Evolutionary conservation across 345 rosid species (phyloP).

Genomic region (Zanthoxylum bungeanum): DNA sequence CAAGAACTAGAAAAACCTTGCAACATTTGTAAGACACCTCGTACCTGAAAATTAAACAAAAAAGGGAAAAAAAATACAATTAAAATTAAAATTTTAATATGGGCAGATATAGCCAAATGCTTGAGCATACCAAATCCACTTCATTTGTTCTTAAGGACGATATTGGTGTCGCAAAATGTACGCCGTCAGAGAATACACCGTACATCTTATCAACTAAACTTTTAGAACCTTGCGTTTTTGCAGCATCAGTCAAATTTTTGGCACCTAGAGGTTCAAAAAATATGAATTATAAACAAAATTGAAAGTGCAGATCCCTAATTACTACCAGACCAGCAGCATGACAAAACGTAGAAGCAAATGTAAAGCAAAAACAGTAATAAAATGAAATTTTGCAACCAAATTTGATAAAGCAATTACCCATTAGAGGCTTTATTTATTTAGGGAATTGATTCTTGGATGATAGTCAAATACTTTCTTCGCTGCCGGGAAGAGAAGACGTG

Average conservation of each 20-base stretch:
- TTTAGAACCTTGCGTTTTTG: conserved; percentile 12
- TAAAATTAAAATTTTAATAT: not conserved
- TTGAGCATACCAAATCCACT: conserved; percentile 48
- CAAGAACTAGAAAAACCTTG: conserved; percentile 73
- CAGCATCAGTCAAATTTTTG: conserved; percentile 1
- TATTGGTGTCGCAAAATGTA: conserved; percentile 32
- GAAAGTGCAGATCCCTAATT: conserved; percentile 2
- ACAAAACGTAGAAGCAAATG: not conserved
- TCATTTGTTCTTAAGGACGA: conserved; percentile 47
- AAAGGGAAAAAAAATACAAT: not conserved
- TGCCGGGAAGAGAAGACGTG: not conserved
- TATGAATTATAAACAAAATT: too few species aligned
- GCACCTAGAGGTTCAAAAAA: not conserved
- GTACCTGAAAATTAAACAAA: conserved; percentile 34
- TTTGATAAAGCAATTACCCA: not conserved
- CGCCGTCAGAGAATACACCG: conserved; percentile 32
- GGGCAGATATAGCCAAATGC: not conserved
- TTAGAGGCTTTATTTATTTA: not conserved
- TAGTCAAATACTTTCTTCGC: not conserved
- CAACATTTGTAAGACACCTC: conserved; percentile 59
- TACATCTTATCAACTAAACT: conserved; percentile 37
- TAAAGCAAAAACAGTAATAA: not conserved
- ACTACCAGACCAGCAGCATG: not conserved
- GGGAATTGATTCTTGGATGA: not conserved
- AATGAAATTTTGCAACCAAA: not conserved